Conservation (phyloP, 768 basidiomycete genomes). For the Dictyophora rubrovolvata region DNA sequence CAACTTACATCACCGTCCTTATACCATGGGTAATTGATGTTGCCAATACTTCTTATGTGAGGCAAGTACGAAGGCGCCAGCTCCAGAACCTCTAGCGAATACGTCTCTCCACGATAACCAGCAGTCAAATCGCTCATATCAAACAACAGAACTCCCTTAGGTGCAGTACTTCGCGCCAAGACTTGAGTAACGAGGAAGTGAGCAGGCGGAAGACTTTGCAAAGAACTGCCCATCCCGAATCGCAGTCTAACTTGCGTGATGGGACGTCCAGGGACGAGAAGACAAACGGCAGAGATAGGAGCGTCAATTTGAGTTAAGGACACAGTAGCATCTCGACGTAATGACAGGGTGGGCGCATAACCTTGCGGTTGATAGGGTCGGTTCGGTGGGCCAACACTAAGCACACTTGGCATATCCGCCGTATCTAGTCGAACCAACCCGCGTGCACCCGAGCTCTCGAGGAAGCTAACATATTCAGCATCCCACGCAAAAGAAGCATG, state of each 20-base stretch:
- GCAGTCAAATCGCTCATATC: slow-evolving; percentile 3
- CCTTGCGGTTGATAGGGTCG: neutral
- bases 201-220: neutral
- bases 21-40: slow-evolving; percentile 1
- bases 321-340: neutral
- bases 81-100: slow-evolving; percentile 6
- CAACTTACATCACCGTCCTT: slow-evolving; percentile 3
- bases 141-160: neutral
- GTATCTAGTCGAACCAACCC: slow-evolving; percentile 3
- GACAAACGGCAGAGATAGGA: neutral
- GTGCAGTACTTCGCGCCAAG: neutral
- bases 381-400: neutral
- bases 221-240: neutral
- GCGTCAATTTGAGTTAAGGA: neutral
- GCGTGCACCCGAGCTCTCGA: slow-evolving; percentile 1
- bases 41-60: slow-evolving; percentile 2
- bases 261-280: slow-evolving; percentile 6
- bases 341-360: neutral
- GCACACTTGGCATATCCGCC: neutral
- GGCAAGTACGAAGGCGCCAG: slow-evolving; percentile 4
- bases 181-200: neutral
- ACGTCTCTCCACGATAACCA: slow-evolving; percentile 1
- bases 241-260: slow-evolving; percentile 2
- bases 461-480: neutral
- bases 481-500: slow-evolving; percentile 4